Percentiles rank a stretch among this genome's conserved stretches.
Conservation (phyloP, 1,139 yeast species). For the Entelexis sorbosivorans region DNA sequence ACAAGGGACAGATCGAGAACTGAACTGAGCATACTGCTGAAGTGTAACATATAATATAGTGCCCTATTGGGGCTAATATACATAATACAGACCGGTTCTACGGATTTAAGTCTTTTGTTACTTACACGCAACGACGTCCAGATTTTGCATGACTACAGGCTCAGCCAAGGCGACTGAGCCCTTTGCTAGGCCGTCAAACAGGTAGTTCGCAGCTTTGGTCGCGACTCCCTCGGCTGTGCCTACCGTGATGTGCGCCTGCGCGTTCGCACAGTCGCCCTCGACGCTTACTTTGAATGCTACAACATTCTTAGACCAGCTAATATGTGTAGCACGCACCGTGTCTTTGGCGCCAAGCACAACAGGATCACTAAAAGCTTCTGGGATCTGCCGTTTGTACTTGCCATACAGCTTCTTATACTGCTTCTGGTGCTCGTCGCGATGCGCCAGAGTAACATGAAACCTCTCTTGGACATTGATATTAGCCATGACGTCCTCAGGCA, state of each 20-base stretch:
- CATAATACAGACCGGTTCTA: not conserved
- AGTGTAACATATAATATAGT: no score
- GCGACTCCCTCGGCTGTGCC: slow-evolving; percentile 33
- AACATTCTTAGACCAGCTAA: slow-evolving; percentile 45
- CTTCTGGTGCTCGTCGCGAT: slow-evolving; percentile 31
- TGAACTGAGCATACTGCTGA: no score
- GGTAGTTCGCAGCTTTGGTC: slow-evolving; percentile 4
- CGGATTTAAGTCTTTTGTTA: no score
- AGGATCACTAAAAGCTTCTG: slow-evolving; percentile 17
- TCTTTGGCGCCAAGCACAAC: slow-evolving; percentile 27
- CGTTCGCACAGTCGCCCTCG: slow-evolving; percentile 35
- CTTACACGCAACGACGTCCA: not conserved
- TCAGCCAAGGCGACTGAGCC: not conserved
- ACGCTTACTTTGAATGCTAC: slow-evolving; percentile 47
- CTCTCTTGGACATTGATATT: slow-evolving; percentile 39
- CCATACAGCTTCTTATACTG: slow-evolving; percentile 29
- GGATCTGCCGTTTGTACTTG: slow-evolving; percentile 14
- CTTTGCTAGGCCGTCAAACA: slow-evolving; percentile 8
- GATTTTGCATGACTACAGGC: not conserved
- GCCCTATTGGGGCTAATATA: not conserved
- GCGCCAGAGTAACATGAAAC: slow-evolving; percentile 75
- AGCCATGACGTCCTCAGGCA: slow-evolving; percentile 25
- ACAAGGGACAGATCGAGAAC: slow-evolving; percentile 49
- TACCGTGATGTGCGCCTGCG: slow-evolving; percentile 60
- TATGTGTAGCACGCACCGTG: slow-evolving; percentile 34